A percentile compares a stretch with the other conserved stretches of the same genome.
Conservation (phyloP, 2,329 filamentous ascomycete species). For the Sporothrix luriei region DNA sequence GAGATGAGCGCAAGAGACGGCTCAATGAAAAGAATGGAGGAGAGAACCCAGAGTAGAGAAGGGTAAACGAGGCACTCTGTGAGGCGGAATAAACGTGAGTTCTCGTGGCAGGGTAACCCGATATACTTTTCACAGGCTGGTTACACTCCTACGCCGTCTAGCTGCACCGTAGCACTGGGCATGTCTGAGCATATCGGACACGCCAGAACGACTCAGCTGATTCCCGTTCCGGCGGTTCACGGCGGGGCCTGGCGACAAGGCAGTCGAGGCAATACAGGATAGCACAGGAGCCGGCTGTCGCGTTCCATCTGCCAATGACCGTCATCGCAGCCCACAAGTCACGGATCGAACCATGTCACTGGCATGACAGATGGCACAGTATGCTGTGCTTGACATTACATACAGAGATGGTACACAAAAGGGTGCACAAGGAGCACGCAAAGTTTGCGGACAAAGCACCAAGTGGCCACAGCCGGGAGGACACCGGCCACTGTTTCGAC, state of each 20-base stretch:
- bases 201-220: slow-evolving; percentile 8
- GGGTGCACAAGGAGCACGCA: neutral
- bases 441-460: neutral
- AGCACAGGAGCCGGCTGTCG: slow-evolving; percentile 13
- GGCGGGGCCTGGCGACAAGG: neutral
- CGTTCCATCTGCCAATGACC: neutral
- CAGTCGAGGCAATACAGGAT: neutral
- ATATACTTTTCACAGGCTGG: neutral
- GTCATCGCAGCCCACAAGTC: neutral
- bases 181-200: neutral
- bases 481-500: neutral
- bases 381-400: neutral
- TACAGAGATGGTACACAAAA: neutral
- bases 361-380: neutral
- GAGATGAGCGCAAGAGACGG: neutral
- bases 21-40: neutral
- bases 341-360: neutral
- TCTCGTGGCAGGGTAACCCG: neutral
- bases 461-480: slow-evolving; percentile 8
- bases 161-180: slow-evolving; percentile 2
- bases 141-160: neutral
- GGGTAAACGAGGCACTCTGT: neutral
- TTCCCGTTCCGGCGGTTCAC: neutral
- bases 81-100: neutral
- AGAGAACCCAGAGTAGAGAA: neutral